phyloP scores from a whole-genome alignment of 2,329 filamentous ascomycete species.

The Periconia macrospinosa region DNA sequence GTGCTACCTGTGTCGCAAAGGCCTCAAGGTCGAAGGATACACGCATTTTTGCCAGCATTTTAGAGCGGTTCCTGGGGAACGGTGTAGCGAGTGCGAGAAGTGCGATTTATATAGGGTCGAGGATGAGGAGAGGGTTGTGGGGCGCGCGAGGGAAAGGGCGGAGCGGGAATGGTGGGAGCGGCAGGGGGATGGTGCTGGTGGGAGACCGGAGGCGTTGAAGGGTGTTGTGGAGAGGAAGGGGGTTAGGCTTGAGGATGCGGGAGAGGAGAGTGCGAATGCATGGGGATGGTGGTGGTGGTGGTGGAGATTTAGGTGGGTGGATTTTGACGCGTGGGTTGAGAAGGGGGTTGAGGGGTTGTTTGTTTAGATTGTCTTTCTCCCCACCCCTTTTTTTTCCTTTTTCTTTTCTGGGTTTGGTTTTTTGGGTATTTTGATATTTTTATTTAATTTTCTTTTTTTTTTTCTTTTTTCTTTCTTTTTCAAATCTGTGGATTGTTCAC shows the following conservation, averaged over 20 bases:
- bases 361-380: too few species aligned
- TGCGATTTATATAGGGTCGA: slow-evolving; percentile 55
- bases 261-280: slow-evolving; percentile 2
- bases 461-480: too few species aligned
- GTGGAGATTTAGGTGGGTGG: neutral
- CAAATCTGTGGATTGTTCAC: too few species aligned
- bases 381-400: too few species aligned
- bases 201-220: slow-evolving; percentile 11
- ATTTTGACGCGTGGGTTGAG: slow-evolving; percentile 1
- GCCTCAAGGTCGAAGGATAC: slow-evolving; percentile 72
- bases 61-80: slow-evolving; percentile 73
- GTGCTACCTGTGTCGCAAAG: slow-evolving; percentile 88
- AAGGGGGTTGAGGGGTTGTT: slow-evolving; percentile 1
- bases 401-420: too few species aligned
- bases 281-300: slow-evolving; percentile 9
- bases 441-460: too few species aligned
- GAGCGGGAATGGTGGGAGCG: slow-evolving; percentile 51
- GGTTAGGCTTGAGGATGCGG: slow-evolving; percentile 5
- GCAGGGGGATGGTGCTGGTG: slow-evolving; percentile 32
- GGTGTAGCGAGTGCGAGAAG: slow-evolving; percentile 74
- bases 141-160: slow-evolving; percentile 45
- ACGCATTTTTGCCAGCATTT: slow-evolving; percentile 97
- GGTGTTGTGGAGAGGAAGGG: slow-evolving; percentile 4
- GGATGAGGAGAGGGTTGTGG: slow-evolving; percentile 49
- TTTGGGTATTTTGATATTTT: too few species aligned